These are phyloP conservation scores for Parmelia sp. DNA, from an alignment of 495 filamentous ascomycete species.

Conservation along the genomic window DNA sequence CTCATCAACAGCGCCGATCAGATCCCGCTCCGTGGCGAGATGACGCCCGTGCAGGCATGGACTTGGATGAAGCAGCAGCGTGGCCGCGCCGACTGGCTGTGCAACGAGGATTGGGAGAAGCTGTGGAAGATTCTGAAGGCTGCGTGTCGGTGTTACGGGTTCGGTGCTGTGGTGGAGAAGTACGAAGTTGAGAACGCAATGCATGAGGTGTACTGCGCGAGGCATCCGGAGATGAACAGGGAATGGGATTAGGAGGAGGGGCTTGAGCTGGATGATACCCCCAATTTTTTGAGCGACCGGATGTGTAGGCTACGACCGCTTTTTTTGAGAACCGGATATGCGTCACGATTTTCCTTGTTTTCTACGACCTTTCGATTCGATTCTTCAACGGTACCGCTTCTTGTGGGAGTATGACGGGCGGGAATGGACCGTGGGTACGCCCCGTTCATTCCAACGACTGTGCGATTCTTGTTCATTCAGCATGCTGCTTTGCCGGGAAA, in stretches of 20 bases:
- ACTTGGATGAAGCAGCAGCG: slow-evolving; percentile 9
- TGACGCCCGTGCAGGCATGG: slow-evolving; percentile 2
- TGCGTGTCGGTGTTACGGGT: slow-evolving; percentile 93
- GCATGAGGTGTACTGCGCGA: slow-evolving; percentile 46
- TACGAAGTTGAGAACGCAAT: slow-evolving; percentile 87
- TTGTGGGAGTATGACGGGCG: not conserved
- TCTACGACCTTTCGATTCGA: not conserved
- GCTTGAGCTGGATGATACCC: slow-evolving; percentile 4
- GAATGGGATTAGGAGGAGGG: not conserved
- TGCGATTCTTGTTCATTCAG: not conserved
- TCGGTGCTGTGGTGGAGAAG: slow-evolving; percentile 81
- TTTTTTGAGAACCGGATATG: not conserved
- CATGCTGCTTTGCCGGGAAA: no score
- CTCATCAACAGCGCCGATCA: slow-evolving; percentile 8
- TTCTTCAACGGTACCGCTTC: not conserved
- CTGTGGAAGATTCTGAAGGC: slow-evolving; percentile 65
- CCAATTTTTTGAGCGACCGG: not conserved
- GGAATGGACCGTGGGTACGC: not conserved
- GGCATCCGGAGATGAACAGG: slow-evolving; percentile 8
- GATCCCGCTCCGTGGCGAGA: slow-evolving; percentile 8
- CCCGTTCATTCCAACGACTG: not conserved
- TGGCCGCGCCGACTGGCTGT: slow-evolving; percentile 6
- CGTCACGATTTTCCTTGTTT: not conserved
- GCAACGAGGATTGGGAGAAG: slow-evolving; percentile 54
- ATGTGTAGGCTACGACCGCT: not conserved